Base-by-base conservation (phyloP, 129 eudicot species). In the Arctium minus region DNA sequence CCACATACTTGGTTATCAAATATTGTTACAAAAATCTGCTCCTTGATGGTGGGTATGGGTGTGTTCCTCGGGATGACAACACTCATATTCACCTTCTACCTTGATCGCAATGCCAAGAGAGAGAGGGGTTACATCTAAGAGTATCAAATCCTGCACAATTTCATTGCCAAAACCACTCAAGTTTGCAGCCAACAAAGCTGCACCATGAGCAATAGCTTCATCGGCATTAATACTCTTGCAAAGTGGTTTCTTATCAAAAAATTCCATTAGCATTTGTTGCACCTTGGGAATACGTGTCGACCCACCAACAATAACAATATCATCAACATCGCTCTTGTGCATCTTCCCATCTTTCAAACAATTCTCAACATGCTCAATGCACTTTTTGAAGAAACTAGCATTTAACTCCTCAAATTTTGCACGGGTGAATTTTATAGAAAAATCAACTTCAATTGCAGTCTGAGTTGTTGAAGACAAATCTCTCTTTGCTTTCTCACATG, bases 241-340 rank as follows among this genome's bases (percentile, higher is more conserved):
- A 73, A 81, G 79, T 27, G 72, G 73, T 39, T 62, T 73, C 9
- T 44, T 37, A 6, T 80, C 83, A 80, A 80, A 80, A n/a, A 71
- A 80, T 3, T 72, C 71, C 78, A 36, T 72, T 15, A 81, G 11
- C 84, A 81, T 81, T 56, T 81, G 71, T 70, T 75, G 86, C 2
- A 83, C 72, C 18, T 83, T 76, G 0, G 86, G 86, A 48, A 83
- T 83, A 53, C 86, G 29, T 67, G 86, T 83, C 4, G 81, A 83
- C 6, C 86, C 86, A 11, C 86, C 86, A 35, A 83, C 81, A 11
- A 82, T 40, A 68, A 82, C 81, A 1, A 82, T 75, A 33, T 82
- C 86, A 65, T 82, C 53, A 35, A 82, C 60, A 42, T 76, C 48
- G 2, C 70, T 32, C 77, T 80, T 80, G 11, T 46, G 50, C 70